These are phyloP conservation scores for Candida ficus DNA, from an alignment of 805 yeast species.

Conservation along the genomic window DNA sequence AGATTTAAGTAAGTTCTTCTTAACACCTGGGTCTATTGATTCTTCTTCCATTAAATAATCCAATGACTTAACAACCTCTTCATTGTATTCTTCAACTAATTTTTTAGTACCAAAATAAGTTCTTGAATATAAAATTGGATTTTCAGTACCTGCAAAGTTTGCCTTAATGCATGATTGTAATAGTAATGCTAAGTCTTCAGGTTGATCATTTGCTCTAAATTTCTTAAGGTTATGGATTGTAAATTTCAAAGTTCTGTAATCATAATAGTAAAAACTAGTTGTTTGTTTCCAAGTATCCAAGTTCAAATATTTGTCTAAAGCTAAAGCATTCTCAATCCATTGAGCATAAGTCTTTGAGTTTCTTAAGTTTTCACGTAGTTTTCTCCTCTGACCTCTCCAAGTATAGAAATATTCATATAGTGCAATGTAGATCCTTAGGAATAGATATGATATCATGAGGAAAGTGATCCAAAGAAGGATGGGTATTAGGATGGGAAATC, in stretches of 20 bases:
- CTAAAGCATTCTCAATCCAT: constrained; percentile 56
- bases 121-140: constrained; percentile 65
- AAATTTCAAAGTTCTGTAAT: constrained; percentile 51
- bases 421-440: constrained; percentile 56
- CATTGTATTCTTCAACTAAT: constrained; percentile 49
- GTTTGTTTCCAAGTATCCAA: constrained; percentile 60
- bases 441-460: constrained; percentile 43
- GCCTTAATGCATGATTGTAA: constrained; percentile 64
- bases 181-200: constrained; percentile 46
- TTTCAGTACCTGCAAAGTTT: constrained; percentile 77
- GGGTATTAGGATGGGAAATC: constrained; percentile 61
- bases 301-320: constrained; percentile 51
- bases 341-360: constrained; percentile 48
- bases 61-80: constrained; percentile 45
- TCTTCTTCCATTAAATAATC: constrained; percentile 36
- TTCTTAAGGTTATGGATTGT: constrained; percentile 38
- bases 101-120: constrained; percentile 70
- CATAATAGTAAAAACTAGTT: constrained; percentile 62
- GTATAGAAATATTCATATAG: constrained; percentile 54
- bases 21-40: constrained; percentile 34
- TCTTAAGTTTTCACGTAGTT: constrained; percentile 45
- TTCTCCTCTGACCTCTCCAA: constrained; percentile 54
- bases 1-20: constrained; percentile 49
- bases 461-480: constrained; percentile 50
- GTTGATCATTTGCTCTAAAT: constrained; percentile 18